phyloP scores from a whole-genome alignment of 805 yeast genomes.

The Scheffersomyces lignosus region DNA sequence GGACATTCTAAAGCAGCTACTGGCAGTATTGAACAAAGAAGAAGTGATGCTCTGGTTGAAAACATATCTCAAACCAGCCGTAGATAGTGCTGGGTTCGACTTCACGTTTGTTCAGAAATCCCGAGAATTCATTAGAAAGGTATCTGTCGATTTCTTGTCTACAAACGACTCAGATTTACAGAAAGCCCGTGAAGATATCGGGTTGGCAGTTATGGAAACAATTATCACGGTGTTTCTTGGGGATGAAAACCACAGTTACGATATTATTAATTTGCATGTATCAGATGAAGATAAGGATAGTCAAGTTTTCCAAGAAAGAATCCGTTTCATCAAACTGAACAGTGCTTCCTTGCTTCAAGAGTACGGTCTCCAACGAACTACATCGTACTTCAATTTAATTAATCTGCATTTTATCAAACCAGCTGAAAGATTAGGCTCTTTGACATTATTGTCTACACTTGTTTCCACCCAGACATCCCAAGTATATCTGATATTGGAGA shows the following conservation, averaged over 20 bases:
- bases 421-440: slow-evolving; percentile 34
- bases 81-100: slow-evolving; percentile 59
- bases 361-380: slow-evolving; percentile 43
- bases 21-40: slow-evolving; percentile 27
- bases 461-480: slow-evolving; percentile 28
- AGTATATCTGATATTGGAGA: slow-evolving; percentile 28
- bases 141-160: slow-evolving; percentile 14
- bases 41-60: slow-evolving; percentile 50
- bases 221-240: slow-evolving; percentile 28
- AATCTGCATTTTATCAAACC: slow-evolving; percentile 34
- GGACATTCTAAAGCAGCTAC: slow-evolving; percentile 33
- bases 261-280: slow-evolving; percentile 15
- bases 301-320: slow-evolving; percentile 48
- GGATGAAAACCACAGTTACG: slow-evolving; percentile 11
- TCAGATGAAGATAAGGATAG: slow-evolving; percentile 17
- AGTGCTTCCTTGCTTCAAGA: slow-evolving; percentile 38
- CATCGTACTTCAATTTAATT: slow-evolving; percentile 34
- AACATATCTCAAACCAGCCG: slow-evolving; percentile 48
- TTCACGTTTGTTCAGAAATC: slow-evolving; percentile 34
- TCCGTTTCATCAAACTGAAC: slow-evolving; percentile 48
- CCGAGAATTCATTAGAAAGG: slow-evolving; percentile 23
- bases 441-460: slow-evolving; percentile 37
- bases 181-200: slow-evolving; percentile 19
- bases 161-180: slow-evolving; percentile 22
- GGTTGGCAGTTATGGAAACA: slow-evolving; percentile 19